phyloP scores from a whole-genome alignment of 2,329 filamentous ascomycete species.

The Pestalotiopsis sp. region DNA sequence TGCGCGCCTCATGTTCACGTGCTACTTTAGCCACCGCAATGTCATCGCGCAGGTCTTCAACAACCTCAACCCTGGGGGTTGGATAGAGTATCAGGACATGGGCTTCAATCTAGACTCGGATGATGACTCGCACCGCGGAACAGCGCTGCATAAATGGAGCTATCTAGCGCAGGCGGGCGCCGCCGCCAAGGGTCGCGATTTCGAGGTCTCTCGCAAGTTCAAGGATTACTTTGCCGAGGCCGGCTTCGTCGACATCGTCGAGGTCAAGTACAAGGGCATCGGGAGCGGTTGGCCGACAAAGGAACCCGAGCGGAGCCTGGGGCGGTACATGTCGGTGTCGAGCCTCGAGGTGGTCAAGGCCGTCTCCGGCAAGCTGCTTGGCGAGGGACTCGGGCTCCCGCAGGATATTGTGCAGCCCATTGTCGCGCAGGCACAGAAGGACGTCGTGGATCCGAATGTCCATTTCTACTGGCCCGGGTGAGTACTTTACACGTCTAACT shows the following conservation, averaged over 20 bases:
- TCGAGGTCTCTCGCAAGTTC: conserved; percentile 14
- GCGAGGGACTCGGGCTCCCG: background rate
- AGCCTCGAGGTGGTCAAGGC: conserved; percentile 1
- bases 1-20: conserved; percentile 14
- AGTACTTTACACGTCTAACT: background rate
- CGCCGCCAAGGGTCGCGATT: conserved; percentile 6
- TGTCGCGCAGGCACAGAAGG: conserved; percentile 9
- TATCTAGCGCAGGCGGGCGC: conserved; percentile 6
- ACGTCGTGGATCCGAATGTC: background rate
- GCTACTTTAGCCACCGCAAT: conserved; percentile 5
- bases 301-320: background rate
- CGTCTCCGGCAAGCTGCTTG: conserved; percentile 1
- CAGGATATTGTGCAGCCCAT: conserved; percentile 3
- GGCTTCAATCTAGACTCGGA: conserved; percentile 11
- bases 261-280: background rate
- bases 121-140: conserved; percentile 7
- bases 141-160: conserved; percentile 5
- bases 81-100: conserved; percentile 14
- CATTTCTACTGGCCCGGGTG: conserved; percentile 13
- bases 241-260: conserved; percentile 13
- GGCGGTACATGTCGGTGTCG: background rate
- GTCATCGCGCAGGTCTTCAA: conserved; percentile 2
- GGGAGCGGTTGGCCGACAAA: conserved; percentile 10
- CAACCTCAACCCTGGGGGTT: conserved; percentile 13
- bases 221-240: conserved; percentile 10